A percentile compares a stretch with the other conserved stretches of the same genome.
These are phyloP conservation scores for Sugiyamaella castrensis DNA, from an alignment of 1,139 yeast species.

Conservation along the genomic window DNA sequence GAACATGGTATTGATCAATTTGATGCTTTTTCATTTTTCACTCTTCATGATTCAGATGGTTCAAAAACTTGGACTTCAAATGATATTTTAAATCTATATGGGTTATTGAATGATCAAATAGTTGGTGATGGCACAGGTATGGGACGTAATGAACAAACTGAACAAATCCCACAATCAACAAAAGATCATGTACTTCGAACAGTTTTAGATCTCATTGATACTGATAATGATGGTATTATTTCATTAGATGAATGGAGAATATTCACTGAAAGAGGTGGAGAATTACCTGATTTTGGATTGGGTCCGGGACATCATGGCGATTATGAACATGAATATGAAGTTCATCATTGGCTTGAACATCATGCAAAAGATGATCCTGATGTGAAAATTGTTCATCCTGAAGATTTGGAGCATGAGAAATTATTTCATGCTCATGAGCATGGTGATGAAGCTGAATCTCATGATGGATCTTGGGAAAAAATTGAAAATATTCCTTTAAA, in stretches of 20 bases:
- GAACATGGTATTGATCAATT: constrained; percentile 78
- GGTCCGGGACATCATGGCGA: constrained; percentile 98
- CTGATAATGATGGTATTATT: constrained; percentile 62
- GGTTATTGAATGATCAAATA: constrained; percentile 64
- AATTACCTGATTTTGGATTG: constrained; percentile 86
- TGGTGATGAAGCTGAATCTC: constrained; percentile 47
- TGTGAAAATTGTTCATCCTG: constrained; percentile 73
- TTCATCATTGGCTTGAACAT: constrained; percentile 89
- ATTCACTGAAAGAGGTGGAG: constrained; percentile 62
- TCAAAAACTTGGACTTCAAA: constrained; percentile 40
- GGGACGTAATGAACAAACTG: constrained; percentile 71
- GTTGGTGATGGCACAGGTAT: constrained; percentile 90
- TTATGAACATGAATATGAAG: constrained; percentile 88
- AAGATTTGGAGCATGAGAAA: constrained; percentile 85
- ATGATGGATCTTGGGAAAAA: constrained; percentile 37
- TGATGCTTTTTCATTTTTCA: constrained; percentile 77
- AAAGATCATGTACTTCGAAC: constrained; percentile 55
- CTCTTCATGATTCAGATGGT: constrained; percentile 67
- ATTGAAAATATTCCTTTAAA: constrained; percentile 39
- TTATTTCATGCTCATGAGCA: constrained; percentile 90
- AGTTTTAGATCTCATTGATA: constrained; percentile 61
- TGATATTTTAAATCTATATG: constrained; percentile 80
- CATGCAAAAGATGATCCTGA: constrained; percentile 84
- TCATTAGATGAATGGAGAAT: constrained; percentile 67
- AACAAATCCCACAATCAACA: constrained; percentile 51